These are phyloP conservation scores for Colletotrichum ledebouriae DNA, from an alignment of 2,329 filamentous ascomycete species.

Conservation along the genomic window DNA sequence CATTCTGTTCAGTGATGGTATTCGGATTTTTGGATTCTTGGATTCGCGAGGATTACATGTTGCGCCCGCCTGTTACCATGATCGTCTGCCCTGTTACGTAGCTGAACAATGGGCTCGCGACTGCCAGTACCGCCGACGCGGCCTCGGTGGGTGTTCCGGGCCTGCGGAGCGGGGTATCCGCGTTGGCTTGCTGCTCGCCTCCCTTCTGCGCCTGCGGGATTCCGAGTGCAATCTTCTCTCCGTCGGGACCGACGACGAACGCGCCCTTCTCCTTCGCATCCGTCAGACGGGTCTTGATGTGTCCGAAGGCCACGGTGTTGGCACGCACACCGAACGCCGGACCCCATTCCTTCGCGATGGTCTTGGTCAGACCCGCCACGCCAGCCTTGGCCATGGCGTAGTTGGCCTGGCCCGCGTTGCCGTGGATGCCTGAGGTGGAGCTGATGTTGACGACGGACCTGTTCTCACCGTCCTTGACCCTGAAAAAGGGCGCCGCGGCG, in stretches of 20 bases:
- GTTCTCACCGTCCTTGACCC: conserved; percentile 84
- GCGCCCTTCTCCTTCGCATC: conserved; percentile 87
- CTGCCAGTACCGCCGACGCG: conserved; percentile 80
- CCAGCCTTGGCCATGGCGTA: conserved; percentile 89
- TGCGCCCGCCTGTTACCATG: conserved; percentile 83
- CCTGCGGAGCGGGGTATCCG: conserved; percentile 83
- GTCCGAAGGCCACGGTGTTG: conserved; percentile 88
- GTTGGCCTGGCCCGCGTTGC: conserved; percentile 93
- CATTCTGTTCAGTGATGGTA: background rate
- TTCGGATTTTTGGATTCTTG: background rate
- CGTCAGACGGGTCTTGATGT: conserved; percentile 84
- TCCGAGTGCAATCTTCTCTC: conserved; percentile 80
- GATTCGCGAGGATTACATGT: conserved; percentile 59
- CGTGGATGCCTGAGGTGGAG: conserved; percentile 84
- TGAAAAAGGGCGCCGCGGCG: conserved; percentile 86
- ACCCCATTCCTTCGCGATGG: conserved; percentile 91
- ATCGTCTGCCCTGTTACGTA: conserved; percentile 92
- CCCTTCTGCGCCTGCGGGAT: conserved; percentile 74
- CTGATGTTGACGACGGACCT: conserved; percentile 87
- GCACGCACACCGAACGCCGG: conserved; percentile 84
- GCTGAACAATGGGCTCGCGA: conserved; percentile 84
- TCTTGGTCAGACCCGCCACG: conserved; percentile 85
- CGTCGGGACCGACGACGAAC: conserved; percentile 81
- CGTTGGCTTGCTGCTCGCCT: conserved; percentile 57
- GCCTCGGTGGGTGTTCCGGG: conserved; percentile 85